Evolutionary conservation across 1,284 basidiomycete species (phyloP).

Genomic region (Trichosporon sp.): DNA sequence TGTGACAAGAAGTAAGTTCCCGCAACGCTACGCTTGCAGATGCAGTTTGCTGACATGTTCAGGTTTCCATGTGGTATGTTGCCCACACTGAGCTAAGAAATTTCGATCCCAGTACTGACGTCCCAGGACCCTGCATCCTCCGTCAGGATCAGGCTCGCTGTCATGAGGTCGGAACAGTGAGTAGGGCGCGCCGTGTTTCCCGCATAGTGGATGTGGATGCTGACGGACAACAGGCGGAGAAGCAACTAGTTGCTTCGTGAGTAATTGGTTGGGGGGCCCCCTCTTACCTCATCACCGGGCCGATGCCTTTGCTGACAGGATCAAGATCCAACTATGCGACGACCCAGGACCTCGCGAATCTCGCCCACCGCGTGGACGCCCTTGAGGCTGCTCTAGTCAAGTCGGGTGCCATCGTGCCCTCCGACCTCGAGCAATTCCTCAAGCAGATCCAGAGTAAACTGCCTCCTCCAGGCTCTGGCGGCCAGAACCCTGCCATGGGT

Average conservation of each 20-base stretch:
- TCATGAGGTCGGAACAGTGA: conserved; percentile 56
- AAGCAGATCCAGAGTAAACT: conserved; percentile 32
- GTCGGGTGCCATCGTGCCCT: conserved; percentile 46
- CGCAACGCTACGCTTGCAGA: conserved; percentile 32
- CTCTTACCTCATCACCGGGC: background rate
- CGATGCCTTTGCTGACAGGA: conserved; percentile 12
- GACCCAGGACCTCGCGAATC: conserved; percentile 48
- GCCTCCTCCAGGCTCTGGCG: conserved; percentile 1
- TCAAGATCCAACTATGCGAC: conserved; percentile 49
- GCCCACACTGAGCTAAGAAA: background rate
- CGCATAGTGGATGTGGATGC: conserved; percentile 19
- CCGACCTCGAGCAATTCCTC: conserved; percentile 53
- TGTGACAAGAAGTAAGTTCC: conserved; percentile 56
- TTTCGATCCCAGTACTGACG: conserved; percentile 17
- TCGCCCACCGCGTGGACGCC: conserved; percentile 55
- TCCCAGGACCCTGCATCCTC: conserved; percentile 52
- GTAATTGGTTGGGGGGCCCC: conserved; percentile 8
- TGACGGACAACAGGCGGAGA: conserved; percentile 43
- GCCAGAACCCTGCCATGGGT: conserved; percentile 22
- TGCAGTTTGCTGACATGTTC: conserved; percentile 17
- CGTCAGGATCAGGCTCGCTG: conserved; percentile 55
- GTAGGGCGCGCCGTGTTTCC: conserved; percentile 20
- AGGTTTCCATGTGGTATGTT: conserved; percentile 29
- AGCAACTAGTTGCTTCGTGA: conserved; percentile 46
- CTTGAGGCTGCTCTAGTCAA: conserved; percentile 54